Evolutionary conservation across 371 early-diverging fungal species (phyloP).

Genomic region (Lichtheimia hyalospora): DNA sequence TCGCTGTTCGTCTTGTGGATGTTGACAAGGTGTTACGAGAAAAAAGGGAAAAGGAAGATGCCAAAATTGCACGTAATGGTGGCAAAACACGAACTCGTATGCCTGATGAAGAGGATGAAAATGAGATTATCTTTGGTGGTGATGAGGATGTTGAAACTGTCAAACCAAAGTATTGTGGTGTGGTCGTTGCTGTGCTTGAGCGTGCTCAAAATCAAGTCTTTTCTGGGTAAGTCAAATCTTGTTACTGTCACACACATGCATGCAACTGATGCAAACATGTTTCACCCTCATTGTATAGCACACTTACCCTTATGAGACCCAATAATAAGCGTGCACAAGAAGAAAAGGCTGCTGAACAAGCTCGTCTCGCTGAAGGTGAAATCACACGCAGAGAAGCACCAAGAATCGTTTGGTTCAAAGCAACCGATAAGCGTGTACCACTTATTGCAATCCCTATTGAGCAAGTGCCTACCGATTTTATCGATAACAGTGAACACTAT

Average conservation of each 20-base stretch:
- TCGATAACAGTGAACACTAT: slow-evolving; percentile 56
- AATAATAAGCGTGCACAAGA: slow-evolving; percentile 53
- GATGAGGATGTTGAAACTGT: slow-evolving; percentile 50
- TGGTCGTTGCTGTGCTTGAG: slow-evolving; percentile 64
- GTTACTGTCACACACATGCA: not conserved
- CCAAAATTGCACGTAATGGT: slow-evolving; percentile 45
- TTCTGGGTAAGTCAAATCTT: slow-evolving; percentile 39
- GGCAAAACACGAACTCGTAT: slow-evolving; percentile 33
- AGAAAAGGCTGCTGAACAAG: slow-evolving; percentile 21
- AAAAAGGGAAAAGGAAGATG: slow-evolving; percentile 53
- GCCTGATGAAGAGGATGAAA: slow-evolving; percentile 48
- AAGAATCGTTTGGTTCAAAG: slow-evolving; percentile 76
- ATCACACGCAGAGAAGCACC: slow-evolving; percentile 23
- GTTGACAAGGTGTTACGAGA: slow-evolving; percentile 60
- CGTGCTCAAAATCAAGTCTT: slow-evolving; percentile 63
- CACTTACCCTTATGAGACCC: slow-evolving; percentile 51
- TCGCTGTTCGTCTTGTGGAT: slow-evolving; percentile 72
- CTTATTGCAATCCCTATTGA: slow-evolving; percentile 70
- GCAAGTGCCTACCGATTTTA: slow-evolving; percentile 63
- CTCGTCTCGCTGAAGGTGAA: slow-evolving; percentile 13
- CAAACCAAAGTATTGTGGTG: slow-evolving; percentile 62
- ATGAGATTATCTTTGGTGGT: slow-evolving; percentile 47
- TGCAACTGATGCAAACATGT: not conserved
- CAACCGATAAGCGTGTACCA: slow-evolving; percentile 79
- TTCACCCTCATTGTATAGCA: slow-evolving; percentile 23